Conservation (phyloP, 768 basidiomycete species). For the Butyriboletus loyo region DNA sequence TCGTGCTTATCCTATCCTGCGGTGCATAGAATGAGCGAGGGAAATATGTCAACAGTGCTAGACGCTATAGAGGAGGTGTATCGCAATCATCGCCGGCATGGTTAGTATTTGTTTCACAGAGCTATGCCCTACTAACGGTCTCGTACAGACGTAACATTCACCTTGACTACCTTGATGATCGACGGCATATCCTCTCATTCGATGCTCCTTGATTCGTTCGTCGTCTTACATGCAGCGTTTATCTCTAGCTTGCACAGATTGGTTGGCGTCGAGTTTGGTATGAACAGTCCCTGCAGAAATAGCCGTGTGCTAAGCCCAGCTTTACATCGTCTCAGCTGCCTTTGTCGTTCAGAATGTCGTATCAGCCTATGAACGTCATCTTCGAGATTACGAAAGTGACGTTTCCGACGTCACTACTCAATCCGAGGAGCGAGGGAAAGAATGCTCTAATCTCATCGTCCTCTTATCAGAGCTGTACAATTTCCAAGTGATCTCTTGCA, state of each 20-base stretch:
- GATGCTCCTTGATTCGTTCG: slow-evolving; percentile 82
- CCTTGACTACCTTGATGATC: slow-evolving; percentile 71
- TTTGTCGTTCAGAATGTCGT: slow-evolving; percentile 77
- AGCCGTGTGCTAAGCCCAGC: neutral
- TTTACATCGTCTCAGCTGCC: slow-evolving; percentile 51
- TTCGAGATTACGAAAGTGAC: slow-evolving; percentile 32
- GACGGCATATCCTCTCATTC: slow-evolving; percentile 78
- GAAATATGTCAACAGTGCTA: slow-evolving; percentile 76
- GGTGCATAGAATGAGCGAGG: slow-evolving; percentile 77
- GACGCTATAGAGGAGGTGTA: slow-evolving; percentile 75
- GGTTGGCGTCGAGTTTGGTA: slow-evolving; percentile 87
- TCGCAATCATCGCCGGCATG: slow-evolving; percentile 72
- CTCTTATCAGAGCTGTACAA: slow-evolving; percentile 93
- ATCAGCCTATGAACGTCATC: slow-evolving; percentile 60
- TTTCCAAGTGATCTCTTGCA: slow-evolving; percentile 87
- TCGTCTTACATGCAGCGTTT: slow-evolving; percentile 83
- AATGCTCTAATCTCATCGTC: slow-evolving; percentile 83
- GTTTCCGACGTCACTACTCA: slow-evolving; percentile 14
- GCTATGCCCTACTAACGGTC: slow-evolving; percentile 6
- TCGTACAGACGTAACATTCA: slow-evolving; percentile 72
- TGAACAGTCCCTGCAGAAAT: slow-evolving; percentile 19
- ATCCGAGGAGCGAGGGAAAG: slow-evolving; percentile 63
- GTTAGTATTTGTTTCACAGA: slow-evolving; percentile 37
- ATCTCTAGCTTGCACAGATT: slow-evolving; percentile 78
- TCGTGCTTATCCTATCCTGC: neutral